Percentiles rank a stretch among this genome's conserved stretches.
These are phyloP conservation scores for Zasmidium angulare DNA, from an alignment of 2,329 filamentous ascomycete genomes.

Conservation along the genomic window DNA sequence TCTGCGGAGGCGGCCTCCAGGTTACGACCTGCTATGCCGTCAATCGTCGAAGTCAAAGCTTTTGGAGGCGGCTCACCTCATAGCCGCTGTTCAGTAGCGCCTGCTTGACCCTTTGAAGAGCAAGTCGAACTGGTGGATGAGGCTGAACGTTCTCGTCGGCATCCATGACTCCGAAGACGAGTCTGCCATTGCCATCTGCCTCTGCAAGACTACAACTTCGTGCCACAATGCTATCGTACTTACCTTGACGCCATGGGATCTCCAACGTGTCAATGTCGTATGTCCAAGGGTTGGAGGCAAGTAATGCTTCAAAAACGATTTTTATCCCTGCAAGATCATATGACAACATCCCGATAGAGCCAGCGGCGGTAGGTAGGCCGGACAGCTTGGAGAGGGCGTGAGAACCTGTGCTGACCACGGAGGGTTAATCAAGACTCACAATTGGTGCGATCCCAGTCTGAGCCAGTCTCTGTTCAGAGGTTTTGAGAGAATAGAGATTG, in stretches of 20 bases:
- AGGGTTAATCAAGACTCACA: not conserved
- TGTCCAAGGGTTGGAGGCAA: constrained; percentile 13
- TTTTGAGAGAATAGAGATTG: constrained; percentile 18
- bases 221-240: constrained; percentile 8
- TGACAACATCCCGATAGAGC: constrained; percentile 20
- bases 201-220: constrained; percentile 3
- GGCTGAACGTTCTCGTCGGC: constrained; percentile 15
- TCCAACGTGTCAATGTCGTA: constrained; percentile 13
- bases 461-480: constrained; percentile 13
- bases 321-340: constrained; percentile 5
- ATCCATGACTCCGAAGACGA: constrained; percentile 22
- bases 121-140: constrained; percentile 14
- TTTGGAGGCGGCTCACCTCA: constrained; percentile 10
- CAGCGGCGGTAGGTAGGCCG: constrained; percentile 19
- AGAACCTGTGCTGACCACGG: not conserved
- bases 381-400: constrained; percentile 2
- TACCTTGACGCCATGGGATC: constrained; percentile 23
- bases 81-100: constrained; percentile 13
- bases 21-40: constrained; percentile 2
- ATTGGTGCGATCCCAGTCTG: constrained; percentile 16
- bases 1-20: constrained; percentile 24
- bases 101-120: constrained; percentile 11
- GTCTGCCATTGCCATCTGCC: constrained; percentile 9
- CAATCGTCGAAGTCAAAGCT: not conserved
- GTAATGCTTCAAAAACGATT: constrained; percentile 12